Evolutionary conservation across 2,329 filamentous ascomycete species (phyloP).

Genomic region (Fusarium cicatricum): DNA sequence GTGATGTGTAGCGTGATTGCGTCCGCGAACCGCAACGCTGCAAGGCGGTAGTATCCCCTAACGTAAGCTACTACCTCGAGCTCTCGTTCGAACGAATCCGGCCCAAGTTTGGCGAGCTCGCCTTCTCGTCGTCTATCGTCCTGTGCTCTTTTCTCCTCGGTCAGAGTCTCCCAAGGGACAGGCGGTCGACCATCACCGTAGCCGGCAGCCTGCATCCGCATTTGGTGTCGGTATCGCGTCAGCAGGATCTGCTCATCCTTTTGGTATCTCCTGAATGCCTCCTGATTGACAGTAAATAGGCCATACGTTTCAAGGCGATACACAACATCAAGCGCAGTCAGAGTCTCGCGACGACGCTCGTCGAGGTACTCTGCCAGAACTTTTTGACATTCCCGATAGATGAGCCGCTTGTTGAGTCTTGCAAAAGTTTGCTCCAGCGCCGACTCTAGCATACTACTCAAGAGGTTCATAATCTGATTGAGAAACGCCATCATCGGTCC

Average conservation of each 20-base stretch:
- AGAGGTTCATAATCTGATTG: conserved; percentile 55
- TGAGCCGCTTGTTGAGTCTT: conserved; percentile 55
- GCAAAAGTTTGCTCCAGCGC: conserved; percentile 60
- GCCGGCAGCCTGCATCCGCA: conserved; percentile 54
- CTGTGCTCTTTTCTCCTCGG: conserved; percentile 55
- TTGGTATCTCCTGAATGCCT: conserved; percentile 56
- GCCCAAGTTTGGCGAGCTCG: conserved; percentile 58
- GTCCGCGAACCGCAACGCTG: conserved; percentile 71
- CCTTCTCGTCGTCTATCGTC: conserved; percentile 54
- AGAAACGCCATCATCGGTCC: conserved; percentile 60
- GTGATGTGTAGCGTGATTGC: conserved; percentile 56
- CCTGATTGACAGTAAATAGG: conserved; percentile 65
- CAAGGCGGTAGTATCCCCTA: conserved; percentile 74
- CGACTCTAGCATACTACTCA: conserved; percentile 55
- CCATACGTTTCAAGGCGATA: conserved; percentile 63
- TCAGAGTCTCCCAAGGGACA: conserved; percentile 55
- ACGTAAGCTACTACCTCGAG: conserved; percentile 70
- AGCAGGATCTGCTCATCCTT: conserved; percentile 57
- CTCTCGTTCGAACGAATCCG: conserved; percentile 67
- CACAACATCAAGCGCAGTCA: conserved; percentile 51
- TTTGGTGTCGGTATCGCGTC: conserved; percentile 57
- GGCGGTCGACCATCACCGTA: conserved; percentile 43
- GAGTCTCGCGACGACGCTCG: conserved; percentile 48
- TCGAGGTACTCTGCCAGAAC: conserved; percentile 56
- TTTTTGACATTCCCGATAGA: conserved; percentile 58